A percentile compares a stretch with the other conserved stretches of the same genome.
phyloP scores from a whole-genome alignment of 2,329 filamentous ascomycete species.

The Colletotrichum magnum region DNA sequence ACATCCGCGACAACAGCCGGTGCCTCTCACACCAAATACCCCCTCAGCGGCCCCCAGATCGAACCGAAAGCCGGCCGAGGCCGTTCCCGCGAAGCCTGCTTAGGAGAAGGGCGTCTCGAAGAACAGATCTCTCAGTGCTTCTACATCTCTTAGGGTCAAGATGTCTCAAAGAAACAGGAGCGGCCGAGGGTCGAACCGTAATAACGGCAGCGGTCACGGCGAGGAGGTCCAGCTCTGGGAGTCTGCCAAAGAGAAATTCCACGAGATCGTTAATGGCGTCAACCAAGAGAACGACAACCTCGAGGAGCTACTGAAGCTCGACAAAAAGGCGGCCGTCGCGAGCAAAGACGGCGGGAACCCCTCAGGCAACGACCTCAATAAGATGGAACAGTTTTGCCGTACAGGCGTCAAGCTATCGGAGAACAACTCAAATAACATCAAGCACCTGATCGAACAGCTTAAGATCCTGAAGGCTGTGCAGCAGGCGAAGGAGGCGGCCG shows the following conservation, averaged over 20 bases:
- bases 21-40: background rate
- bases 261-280: constrained; percentile 56
- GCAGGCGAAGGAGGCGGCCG: constrained; percentile 59
- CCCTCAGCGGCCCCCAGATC: background rate
- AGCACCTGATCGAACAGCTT: constrained; percentile 57
- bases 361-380: constrained; percentile 49
- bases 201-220: constrained; percentile 58
- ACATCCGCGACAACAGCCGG: background rate
- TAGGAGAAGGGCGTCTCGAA: constrained; percentile 25
- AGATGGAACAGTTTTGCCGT: constrained; percentile 60
- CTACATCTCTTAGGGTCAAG: constrained; percentile 25
- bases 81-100: constrained; percentile 2
- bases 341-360: constrained; percentile 51
- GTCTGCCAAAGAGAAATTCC: constrained; percentile 54
- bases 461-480: constrained; percentile 59
- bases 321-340: constrained; percentile 57
- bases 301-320: constrained; percentile 54
- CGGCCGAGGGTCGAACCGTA: constrained; percentile 60
- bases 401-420: constrained; percentile 59
- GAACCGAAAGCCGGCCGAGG: background rate
- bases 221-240: constrained; percentile 62
- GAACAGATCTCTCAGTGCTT: constrained; percentile 10
- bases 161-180: constrained; percentile 63
- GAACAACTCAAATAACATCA: constrained; percentile 53
- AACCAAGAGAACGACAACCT: constrained; percentile 60